Evolutionary conservation across 148 eudicot species (phyloP).

Genomic region (Chenopodium quinoa): DNA sequence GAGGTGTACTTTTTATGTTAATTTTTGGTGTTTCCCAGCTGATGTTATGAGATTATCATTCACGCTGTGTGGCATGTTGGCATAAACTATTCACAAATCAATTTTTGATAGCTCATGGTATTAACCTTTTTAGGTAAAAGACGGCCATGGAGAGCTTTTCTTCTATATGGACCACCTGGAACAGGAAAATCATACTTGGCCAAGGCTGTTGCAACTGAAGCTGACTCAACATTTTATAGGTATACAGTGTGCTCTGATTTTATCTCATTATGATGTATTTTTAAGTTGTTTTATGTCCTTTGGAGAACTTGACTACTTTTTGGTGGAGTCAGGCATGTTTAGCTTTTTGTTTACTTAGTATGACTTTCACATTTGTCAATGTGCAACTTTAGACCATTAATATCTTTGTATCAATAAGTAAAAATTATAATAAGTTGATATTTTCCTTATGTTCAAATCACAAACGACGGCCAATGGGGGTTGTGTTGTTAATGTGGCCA

Average conservation of each 20-base stretch:
- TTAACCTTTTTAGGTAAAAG: constrained; percentile 61
- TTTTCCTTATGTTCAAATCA: too few species aligned
- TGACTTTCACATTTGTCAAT: too few species aligned
- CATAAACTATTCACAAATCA: not conserved
- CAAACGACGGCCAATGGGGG: too few species aligned
- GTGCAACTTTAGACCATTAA: too few species aligned
- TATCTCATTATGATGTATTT: not conserved
- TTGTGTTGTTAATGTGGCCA: too few species aligned
- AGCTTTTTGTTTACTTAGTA: not conserved
- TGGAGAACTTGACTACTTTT: not conserved
- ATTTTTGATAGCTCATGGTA: constrained; percentile 6
- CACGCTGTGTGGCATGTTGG: not conserved
- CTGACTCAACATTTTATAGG: constrained; percentile 98
- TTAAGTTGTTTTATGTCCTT: not conserved
- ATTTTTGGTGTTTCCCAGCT: not conserved
- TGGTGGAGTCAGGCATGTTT: not conserved
- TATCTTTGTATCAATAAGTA: too few species aligned
- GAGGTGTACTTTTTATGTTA: not conserved
- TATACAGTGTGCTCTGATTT: constrained; percentile 17
- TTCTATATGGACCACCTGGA: constrained; percentile 97
- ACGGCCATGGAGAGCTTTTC: constrained; percentile 99
- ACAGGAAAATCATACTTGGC: constrained; percentile 98
- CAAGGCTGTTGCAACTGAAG: constrained; percentile 99
- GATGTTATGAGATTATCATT: not conserved
- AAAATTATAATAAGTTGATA: too few species aligned